Evolutionary conservation across 306 rosid species (phyloP), one percentile per base, ranked within the genome.

Genomic region (Vigna hirtella): DNA sequence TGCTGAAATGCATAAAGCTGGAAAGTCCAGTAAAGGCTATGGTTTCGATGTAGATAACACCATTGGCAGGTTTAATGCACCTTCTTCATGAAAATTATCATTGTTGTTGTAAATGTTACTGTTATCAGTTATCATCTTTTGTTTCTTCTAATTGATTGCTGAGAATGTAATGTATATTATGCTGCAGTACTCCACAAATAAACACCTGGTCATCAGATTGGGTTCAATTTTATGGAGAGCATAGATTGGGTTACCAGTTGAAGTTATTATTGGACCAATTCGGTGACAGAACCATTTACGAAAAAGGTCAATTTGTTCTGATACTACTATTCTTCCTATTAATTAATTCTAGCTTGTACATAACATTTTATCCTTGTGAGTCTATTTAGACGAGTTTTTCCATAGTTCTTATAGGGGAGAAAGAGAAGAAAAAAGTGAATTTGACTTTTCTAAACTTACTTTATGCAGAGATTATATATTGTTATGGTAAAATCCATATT

Each of bases 171-270:
- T 76, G 12, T 59, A 56, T 70, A 49, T 76, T 79, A 10, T 62
- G 70, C 34, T 82, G 85, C 78, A 94, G 98, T 81, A 94, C 98
- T 69, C 96, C 97, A 24, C 97, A 94, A 89, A 83, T 92, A 64
- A 94, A 94, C 84, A 83, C 91, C 14, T 94, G 98, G 97, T 82
- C 95, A 62, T 89, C 93, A 7, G 97, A 94, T 85, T 94, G 98
- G 98, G 78, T 89, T 85, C 88, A 87, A 83, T 94, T 94, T 84
- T 94, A 89, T 38, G 96, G 95, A 56, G 93, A 92, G 80, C 90
- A 81, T 52, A 83, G 97, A 81, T 84, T 94, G 86, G 98, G 92
- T 49, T 92, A 90, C 84, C 98, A 92, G 84, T 83, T 94, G 81
- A 85, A 89, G 85, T 88, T 92, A 38, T 92, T 91, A 30, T 73